Conservation (phyloP, 352 stramenopile genomes). For the Pythium brachiatum region DNA sequence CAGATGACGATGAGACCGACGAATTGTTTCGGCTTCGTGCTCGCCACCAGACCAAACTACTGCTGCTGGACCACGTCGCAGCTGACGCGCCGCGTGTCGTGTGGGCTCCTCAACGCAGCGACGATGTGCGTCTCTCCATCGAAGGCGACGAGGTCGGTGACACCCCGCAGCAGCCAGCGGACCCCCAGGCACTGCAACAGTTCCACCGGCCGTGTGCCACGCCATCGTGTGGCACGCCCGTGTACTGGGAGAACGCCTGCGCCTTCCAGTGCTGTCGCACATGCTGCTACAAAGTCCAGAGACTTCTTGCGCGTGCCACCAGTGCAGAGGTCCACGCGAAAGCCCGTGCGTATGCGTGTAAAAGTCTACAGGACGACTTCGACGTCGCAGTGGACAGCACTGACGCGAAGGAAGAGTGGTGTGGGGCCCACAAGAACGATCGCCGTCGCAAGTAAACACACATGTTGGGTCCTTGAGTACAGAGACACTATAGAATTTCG, state of each 20-base stretch:
- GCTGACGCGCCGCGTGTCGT: constrained; percentile 40
- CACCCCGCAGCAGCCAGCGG: background rate
- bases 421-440: constrained; percentile 16
- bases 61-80: constrained; percentile 41
- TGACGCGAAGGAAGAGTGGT: constrained; percentile 10
- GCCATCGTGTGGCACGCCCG: constrained; percentile 28
- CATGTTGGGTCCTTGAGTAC: too few relatives aligned
- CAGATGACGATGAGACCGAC: constrained; percentile 25
- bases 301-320: constrained; percentile 29
- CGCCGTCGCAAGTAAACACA: constrained; percentile 9
- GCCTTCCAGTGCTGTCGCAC: constrained; percentile 50
- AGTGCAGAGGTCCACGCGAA: constrained; percentile 15
- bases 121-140: constrained; percentile 10
- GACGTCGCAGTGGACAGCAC: background rate
- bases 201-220: constrained; percentile 30
- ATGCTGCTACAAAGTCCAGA: constrained; percentile 70
- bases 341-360: constrained; percentile 6
- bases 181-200: constrained; percentile 12
- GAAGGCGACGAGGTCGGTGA: background rate
- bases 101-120: constrained; percentile 50
- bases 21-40: constrained; percentile 60
- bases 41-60: constrained; percentile 56
- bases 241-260: constrained; percentile 44
- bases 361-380: constrained; percentile 15
- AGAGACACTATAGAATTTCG: too few relatives aligned